Percentiles rank a stretch among this genome's conserved stretches.
Conservation (phyloP, 2,329 filamentous ascomycete genomes). For the Didymella arachidicola region DNA sequence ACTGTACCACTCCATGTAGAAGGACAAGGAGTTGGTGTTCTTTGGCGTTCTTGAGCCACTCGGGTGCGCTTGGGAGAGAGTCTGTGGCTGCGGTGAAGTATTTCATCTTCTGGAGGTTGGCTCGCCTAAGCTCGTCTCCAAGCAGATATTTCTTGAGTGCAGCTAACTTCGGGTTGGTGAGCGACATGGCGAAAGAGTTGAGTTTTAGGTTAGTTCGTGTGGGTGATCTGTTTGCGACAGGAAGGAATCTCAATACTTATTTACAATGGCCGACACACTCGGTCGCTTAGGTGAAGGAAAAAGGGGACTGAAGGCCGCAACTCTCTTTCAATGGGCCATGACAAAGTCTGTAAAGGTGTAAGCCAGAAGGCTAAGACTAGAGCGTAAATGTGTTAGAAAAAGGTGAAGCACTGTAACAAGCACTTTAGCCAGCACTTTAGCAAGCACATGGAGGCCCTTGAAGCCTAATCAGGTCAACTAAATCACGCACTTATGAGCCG, state of each 20-base stretch:
- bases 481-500: too few relatives aligned
- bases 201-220: too few relatives aligned
- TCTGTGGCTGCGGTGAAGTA: background rate
- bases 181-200: background rate
- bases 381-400: too few relatives aligned
- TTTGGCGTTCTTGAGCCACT: background rate
- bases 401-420: background rate
- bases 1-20: background rate
- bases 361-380: too few relatives aligned
- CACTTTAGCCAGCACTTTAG: background rate
- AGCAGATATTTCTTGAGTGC: background rate
- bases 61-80: background rate
- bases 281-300: too few relatives aligned
- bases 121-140: background rate
- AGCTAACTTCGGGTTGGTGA: background rate
- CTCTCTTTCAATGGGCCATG: background rate
- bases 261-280: background rate
- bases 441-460: background rate
- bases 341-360: too few relatives aligned
- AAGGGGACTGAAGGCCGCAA: too few relatives aligned
- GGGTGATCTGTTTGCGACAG: too few relatives aligned
- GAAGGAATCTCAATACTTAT: background rate
- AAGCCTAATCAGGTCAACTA: background rate
- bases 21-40: background rate
- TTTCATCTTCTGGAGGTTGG: background rate